phyloP scores from a whole-genome alignment of 176 grass and related monocot species.

The Oryza brachyantha region DNA sequence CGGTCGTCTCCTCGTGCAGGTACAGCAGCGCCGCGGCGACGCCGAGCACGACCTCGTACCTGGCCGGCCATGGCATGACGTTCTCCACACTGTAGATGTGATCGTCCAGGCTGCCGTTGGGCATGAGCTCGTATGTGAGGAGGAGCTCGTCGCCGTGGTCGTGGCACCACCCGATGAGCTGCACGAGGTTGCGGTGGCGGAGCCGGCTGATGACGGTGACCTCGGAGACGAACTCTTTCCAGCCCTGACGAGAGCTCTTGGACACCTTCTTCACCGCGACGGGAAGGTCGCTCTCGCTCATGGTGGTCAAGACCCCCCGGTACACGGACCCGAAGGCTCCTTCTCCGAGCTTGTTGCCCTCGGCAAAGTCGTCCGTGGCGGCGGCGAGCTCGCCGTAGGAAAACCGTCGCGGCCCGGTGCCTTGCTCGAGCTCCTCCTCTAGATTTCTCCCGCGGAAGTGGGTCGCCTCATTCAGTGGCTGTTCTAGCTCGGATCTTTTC shows the following conservation, averaged over 20 bases:
- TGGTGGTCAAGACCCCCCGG: neutral
- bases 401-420: neutral
- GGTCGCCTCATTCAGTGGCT: no score
- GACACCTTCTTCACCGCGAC: conserved; percentile 30
- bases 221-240: conserved; percentile 58
- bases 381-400: neutral
- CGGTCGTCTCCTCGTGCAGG: conserved; percentile 9
- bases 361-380: neutral
- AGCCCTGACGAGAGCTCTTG: conserved; percentile 30
- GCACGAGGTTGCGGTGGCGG: conserved; percentile 53
- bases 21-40: conserved; percentile 17
- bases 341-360: neutral
- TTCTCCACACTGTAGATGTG: no score
- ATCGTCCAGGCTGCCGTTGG: no score
- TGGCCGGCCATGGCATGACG: neutral
- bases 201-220: conserved; percentile 49
- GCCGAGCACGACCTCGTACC: conserved; percentile 9
- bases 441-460: neutral
- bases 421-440: neutral
- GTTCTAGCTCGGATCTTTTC: no score
- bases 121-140: neutral
- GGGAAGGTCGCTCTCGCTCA: neutral
- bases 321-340: conserved; percentile 30
- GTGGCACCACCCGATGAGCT: conserved; percentile 52
- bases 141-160: conserved; percentile 1